These are phyloP conservation scores for Cercospora berteroae DNA, from an alignment of 2,329 filamentous ascomycete species.

Conservation along the genomic window DNA sequence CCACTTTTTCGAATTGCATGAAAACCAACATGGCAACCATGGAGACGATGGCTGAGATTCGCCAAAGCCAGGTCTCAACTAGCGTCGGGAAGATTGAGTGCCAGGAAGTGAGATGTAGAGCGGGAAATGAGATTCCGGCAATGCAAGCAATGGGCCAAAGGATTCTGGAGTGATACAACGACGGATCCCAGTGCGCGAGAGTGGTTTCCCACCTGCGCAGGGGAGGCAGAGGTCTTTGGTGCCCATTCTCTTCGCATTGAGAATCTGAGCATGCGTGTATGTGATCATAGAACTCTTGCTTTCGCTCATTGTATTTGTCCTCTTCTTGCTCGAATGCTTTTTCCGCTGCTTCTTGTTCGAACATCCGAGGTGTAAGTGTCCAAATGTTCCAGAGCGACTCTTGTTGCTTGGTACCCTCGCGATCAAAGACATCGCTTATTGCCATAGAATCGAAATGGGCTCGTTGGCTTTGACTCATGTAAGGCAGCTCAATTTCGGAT, in stretches of 20 bases:
- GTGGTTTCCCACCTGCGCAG: conserved; percentile 18
- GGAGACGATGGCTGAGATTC: conserved; percentile 31
- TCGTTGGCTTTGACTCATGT: conserved; percentile 29
- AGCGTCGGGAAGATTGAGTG: conserved; percentile 34
- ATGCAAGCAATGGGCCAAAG: not conserved
- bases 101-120: conserved; percentile 29
- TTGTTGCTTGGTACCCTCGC: conserved; percentile 29
- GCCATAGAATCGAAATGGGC: conserved; percentile 31
- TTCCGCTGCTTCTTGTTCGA: conserved; percentile 29
- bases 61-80: conserved; percentile 34
- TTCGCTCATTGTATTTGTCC: not conserved
- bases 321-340: conserved; percentile 9
- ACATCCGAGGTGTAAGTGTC: conserved; percentile 36
- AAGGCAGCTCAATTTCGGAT: conserved; percentile 33
- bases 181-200: not conserved
- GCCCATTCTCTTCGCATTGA: not conserved
- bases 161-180: not conserved
- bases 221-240: conserved; percentile 2
- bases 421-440: conserved; percentile 34
- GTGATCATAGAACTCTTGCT: not conserved
- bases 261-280: not conserved
- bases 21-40: conserved; percentile 32
- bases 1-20: conserved; percentile 24
- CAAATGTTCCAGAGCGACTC: conserved; percentile 32
- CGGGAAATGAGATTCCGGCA: not conserved